A percentile compares a stretch with the other conserved stretches of the same genome.
Evolutionary conservation across 495 filamentous ascomycete species (phyloP).

Genomic region (Collariella sp.): DNA sequence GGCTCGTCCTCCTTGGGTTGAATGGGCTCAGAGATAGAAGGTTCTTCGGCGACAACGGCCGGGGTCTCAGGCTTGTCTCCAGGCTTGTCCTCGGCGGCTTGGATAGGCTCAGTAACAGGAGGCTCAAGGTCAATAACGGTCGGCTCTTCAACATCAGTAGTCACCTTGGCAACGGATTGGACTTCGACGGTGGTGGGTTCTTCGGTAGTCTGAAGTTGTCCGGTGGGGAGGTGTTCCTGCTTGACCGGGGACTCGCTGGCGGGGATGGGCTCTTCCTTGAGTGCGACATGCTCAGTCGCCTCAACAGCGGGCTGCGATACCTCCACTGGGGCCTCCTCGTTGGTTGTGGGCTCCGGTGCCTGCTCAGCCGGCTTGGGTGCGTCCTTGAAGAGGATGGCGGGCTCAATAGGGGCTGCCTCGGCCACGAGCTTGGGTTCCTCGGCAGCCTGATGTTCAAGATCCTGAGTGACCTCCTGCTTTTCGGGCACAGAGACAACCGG

Average conservation of each 20-base stretch:
- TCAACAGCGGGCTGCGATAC: background rate
- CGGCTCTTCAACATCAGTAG: slow-evolving; percentile 5
- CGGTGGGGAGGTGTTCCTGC: background rate
- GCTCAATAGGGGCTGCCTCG: background rate
- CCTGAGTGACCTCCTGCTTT: background rate
- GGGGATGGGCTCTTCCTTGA: background rate
- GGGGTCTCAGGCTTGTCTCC: background rate
- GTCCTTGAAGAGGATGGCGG: background rate
- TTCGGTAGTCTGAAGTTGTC: background rate
- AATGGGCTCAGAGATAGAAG: slow-evolving; percentile 7
- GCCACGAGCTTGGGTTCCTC: background rate
- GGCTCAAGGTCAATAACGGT: background rate
- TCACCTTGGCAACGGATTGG: slow-evolving; percentile 1
- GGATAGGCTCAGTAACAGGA: slow-evolving; percentile 4
- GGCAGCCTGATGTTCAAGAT: no score
- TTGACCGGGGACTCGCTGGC: background rate
- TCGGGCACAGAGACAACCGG: background rate
- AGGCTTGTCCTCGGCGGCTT: background rate
- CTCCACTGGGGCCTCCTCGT: background rate
- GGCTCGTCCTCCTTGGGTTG: slow-evolving; percentile 3
- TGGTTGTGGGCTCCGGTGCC: background rate
- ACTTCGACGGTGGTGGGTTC: slow-evolving; percentile 1
- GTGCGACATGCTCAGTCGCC: background rate
- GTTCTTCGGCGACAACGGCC: slow-evolving; percentile 6
- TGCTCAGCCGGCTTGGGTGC: background rate